Evolutionary conservation across 2,329 filamentous ascomycete genomes (phyloP).

Genomic region (Phyllosticta citriasiana): DNA sequence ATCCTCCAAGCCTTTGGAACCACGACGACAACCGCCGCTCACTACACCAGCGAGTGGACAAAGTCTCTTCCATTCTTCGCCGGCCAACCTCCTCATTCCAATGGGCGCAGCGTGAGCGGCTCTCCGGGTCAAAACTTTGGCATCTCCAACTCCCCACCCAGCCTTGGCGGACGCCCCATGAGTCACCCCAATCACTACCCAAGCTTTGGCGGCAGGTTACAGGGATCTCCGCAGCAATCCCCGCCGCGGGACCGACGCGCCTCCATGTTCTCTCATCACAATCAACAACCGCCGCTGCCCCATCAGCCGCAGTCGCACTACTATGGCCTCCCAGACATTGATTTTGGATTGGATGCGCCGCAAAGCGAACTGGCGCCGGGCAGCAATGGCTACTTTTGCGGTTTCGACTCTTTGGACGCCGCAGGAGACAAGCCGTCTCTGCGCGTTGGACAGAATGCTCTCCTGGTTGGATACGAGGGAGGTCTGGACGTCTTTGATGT

Average conservation of each 20-base stretch:
- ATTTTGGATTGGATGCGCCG: slow-evolving; percentile 44
- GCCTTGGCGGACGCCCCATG: slow-evolving; percentile 25
- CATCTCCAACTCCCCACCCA: slow-evolving; percentile 30
- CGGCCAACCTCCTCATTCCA: slow-evolving; percentile 28
- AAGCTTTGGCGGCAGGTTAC: slow-evolving; percentile 31
- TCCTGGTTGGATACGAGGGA: slow-evolving; percentile 71
- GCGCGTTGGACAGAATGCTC: slow-evolving; percentile 47
- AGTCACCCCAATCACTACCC: slow-evolving; percentile 38
- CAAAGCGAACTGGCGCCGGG: slow-evolving; percentile 48
- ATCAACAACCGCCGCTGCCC: slow-evolving; percentile 53
- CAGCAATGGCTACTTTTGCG: slow-evolving; percentile 66
- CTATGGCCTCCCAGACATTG: slow-evolving; percentile 64
- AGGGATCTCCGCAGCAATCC: slow-evolving; percentile 23
- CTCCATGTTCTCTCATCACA: slow-evolving; percentile 44
- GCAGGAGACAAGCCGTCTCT: slow-evolving; percentile 35
- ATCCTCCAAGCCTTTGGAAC: slow-evolving; percentile 29
- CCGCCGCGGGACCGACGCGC: slow-evolving; percentile 34
- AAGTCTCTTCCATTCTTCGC: slow-evolving; percentile 34
- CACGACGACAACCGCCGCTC: slow-evolving; percentile 25
- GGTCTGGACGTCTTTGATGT: slow-evolving; percentile 67
- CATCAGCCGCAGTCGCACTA: slow-evolving; percentile 70
- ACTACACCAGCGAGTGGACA: slow-evolving; percentile 38
- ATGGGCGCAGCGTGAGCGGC: slow-evolving; percentile 34
- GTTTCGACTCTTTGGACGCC: slow-evolving; percentile 60
- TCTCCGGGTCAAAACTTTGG: slow-evolving; percentile 27